Percentiles rank a stretch among this genome's conserved stretches.
phyloP scores from a whole-genome alignment of 257 asterid species.

The Craterostigma plantagineum region DNA sequence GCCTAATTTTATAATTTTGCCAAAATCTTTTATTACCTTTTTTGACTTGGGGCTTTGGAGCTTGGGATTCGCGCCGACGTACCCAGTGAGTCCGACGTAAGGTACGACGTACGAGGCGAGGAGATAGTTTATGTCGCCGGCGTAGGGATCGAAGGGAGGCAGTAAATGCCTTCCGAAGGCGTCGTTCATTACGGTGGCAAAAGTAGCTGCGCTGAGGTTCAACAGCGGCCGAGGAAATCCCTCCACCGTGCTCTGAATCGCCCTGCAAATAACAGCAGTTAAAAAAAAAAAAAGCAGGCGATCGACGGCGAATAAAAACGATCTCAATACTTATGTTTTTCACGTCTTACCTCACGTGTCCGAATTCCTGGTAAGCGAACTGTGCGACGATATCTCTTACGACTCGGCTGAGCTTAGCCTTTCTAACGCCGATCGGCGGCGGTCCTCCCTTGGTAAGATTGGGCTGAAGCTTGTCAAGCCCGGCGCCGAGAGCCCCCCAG shows the following conservation, averaged over 20 bases:
- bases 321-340: too few species aligned
- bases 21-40: slow-evolving; percentile 16
- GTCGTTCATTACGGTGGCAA: slow-evolving; percentile 39
- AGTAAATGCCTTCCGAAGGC: slow-evolving; percentile 29
- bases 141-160: slow-evolving; percentile 81
- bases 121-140: slow-evolving; percentile 53
- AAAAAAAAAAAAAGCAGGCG: too few species aligned
- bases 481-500: background rate
- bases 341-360: slow-evolving; percentile 80
- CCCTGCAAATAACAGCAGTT: too few species aligned
- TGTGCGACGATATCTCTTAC: slow-evolving; percentile 20
- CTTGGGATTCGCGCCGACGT: slow-evolving; percentile 69
- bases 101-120: slow-evolving; percentile 71
- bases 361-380: slow-evolving; percentile 80
- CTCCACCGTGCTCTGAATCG: slow-evolving; percentile 35
- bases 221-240: slow-evolving; percentile 74
- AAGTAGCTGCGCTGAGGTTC: slow-evolving; percentile 32
- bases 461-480: background rate
- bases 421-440: slow-evolving; percentile 2
- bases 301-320: too few species aligned
- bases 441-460: slow-evolving; percentile 2
- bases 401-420: slow-evolving; percentile 3
- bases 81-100: slow-evolving; percentile 83
- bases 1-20: too few species aligned
- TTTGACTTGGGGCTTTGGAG: slow-evolving; percentile 34